Evolutionary conservation across 139 green algal genomes (phyloP).

Genomic region (Picochlorum sp.): DNA sequence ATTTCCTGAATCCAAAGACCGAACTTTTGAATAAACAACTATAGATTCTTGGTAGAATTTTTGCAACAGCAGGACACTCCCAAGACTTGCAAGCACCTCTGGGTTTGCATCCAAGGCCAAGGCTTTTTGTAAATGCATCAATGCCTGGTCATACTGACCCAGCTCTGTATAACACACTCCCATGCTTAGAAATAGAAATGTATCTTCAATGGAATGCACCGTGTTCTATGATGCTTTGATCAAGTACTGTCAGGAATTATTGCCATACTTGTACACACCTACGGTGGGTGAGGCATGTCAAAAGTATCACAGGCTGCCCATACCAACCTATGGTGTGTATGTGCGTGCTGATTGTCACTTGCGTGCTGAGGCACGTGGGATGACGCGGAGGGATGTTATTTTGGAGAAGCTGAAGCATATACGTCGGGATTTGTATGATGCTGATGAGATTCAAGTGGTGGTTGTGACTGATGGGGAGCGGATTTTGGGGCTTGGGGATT

Average conservation of each 20-base stretch:
- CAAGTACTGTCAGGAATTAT: conserved; percentile 53
- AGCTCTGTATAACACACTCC: conserved; percentile 60
- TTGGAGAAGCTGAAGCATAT: conserved; percentile 31
- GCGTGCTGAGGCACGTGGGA: too few relatives aligned
- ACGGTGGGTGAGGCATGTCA: conserved; percentile 90
- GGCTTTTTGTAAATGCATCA: conserved; percentile 46
- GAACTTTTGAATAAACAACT: conserved; percentile 50
- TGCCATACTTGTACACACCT: conserved; percentile 87
- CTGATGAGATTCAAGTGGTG: conserved; percentile 31
- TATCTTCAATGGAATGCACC: too few relatives aligned
- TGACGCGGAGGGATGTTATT: conserved; percentile 1
- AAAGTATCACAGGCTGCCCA: conserved; percentile 45
- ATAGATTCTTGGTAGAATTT: conserved; percentile 60
- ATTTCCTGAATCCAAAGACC: conserved; percentile 57
- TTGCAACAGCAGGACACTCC: conserved; percentile 57
- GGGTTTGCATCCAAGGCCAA: conserved; percentile 50
- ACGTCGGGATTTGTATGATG: conserved; percentile 19
- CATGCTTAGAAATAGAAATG: conserved; percentile 29
- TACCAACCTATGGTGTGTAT: conserved; percentile 35
- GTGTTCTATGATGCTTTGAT: conserved; percentile 62
- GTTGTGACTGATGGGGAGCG: conserved; percentile 60
- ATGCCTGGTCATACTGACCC: conserved; percentile 41
- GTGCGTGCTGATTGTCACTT: conserved; percentile 11
- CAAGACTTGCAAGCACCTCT: conserved; percentile 62
- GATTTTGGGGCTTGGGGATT: conserved; percentile 56